Percentiles rank a stretch among this genome's conserved stretches.
phyloP scores from a whole-genome alignment of 495 filamentous ascomycete species.

The Polyplosphaeria fusca region DNA sequence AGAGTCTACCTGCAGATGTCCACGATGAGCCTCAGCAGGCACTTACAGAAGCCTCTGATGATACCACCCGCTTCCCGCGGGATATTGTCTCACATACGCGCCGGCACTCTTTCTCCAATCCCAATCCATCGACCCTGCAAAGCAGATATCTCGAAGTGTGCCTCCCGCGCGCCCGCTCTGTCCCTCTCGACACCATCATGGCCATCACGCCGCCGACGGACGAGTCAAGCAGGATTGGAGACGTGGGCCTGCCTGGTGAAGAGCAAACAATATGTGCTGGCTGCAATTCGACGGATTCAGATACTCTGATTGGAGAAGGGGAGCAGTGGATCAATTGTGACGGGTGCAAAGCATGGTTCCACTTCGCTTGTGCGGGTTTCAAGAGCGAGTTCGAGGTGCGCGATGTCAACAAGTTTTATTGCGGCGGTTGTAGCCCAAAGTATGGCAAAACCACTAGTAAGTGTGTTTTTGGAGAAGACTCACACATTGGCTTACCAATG shows the following conservation, averaged over 20 bases:
- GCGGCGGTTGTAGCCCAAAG: conserved; percentile 55
- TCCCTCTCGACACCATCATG: conserved; percentile 28
- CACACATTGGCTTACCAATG: neutral
- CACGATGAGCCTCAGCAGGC: neutral
- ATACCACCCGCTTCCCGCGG: neutral
- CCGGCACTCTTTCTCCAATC: conserved; percentile 24
- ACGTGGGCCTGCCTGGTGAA: neutral
- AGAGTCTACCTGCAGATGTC: conserved; percentile 33
- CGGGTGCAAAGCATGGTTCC: conserved; percentile 72
- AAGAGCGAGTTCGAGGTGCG: conserved; percentile 66
- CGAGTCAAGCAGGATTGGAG: neutral
- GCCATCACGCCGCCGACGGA: neutral
- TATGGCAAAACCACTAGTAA: conserved; percentile 68
- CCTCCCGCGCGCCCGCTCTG: conserved; percentile 30
- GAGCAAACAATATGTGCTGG: conserved; percentile 41
- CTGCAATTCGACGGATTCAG: conserved; percentile 37
- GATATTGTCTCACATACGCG: conserved; percentile 5
- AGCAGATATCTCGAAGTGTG: neutral
- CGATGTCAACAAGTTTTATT: conserved; percentile 71
- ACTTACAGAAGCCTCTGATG: neutral
- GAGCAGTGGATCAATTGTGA: conserved; percentile 68
- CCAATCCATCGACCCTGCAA: neutral
- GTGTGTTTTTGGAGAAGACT: conserved; percentile 32
- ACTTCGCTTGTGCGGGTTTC: conserved; percentile 70
- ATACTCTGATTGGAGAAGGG: conserved; percentile 36